Conservation (phyloP, 2,329 filamentous ascomycete species). For the Bipolaris victoriae region DNA sequence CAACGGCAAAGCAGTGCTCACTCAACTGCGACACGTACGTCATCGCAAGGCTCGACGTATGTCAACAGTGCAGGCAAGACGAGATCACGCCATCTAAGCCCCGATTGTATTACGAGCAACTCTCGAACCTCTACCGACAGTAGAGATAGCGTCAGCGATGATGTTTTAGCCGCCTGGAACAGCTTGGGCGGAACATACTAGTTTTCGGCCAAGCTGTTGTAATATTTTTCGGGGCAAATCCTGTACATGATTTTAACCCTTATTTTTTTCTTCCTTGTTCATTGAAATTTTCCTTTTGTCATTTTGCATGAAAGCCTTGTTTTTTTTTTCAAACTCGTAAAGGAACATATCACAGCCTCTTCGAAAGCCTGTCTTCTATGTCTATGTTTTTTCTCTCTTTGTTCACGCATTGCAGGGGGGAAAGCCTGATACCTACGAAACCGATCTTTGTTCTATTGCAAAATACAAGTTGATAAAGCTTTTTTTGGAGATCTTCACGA, state of each 20-base stretch:
- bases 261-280: no score
- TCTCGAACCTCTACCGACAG: constrained; percentile 18
- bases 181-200: constrained; percentile 51
- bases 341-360: no score
- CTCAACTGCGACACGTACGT: constrained; percentile 24
- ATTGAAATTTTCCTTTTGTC: background rate
- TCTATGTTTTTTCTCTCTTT: background rate
- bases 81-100: constrained; percentile 25
- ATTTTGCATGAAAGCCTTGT: background rate
- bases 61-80: constrained; percentile 18
- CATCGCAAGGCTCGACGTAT: constrained; percentile 22
- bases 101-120: constrained; percentile 33
- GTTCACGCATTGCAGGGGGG: no score
- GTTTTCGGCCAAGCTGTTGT: background rate
- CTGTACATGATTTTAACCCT: background rate
- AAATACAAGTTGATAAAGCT: no score
- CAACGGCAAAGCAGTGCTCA: constrained; percentile 33
- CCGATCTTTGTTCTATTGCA: no score
- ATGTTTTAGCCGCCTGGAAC: constrained; percentile 56
- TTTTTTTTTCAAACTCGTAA: no score
- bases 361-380: background rate
- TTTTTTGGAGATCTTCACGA: no score
- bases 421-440: no score
- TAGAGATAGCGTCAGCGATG: constrained; percentile 52
- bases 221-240: no score